phyloP scores from a whole-genome alignment of 169 alveolate species.

The Blepharisma undulans region DNA sequence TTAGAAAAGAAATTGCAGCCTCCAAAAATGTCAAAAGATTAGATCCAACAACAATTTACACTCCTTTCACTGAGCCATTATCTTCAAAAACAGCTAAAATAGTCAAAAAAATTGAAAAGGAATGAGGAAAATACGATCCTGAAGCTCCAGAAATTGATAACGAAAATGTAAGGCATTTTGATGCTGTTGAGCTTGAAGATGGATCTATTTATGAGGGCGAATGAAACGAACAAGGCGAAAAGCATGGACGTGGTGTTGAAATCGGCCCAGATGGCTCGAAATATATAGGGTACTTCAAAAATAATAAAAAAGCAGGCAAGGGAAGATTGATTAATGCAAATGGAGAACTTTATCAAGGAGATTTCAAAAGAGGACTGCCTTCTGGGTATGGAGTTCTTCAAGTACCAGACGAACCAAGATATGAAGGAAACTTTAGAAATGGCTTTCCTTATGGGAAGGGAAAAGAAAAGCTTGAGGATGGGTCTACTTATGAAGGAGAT shows the following conservation, averaged over 20 bases:
- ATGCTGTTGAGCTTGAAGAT: neutral
- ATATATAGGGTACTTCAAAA: constrained; percentile 54
- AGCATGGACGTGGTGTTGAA: constrained; percentile 1
- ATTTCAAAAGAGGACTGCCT: neutral
- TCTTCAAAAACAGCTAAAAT: neutral
- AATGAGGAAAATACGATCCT: neutral
- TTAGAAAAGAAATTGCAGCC: neutral
- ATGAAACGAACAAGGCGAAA: neutral
- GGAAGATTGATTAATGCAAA: neutral
- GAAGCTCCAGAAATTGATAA: neutral
- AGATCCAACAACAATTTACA: neutral
- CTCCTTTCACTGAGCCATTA: neutral
- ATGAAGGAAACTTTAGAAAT: constrained; percentile 10
- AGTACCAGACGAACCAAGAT: constrained; percentile 5
- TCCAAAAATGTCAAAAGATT: neutral
- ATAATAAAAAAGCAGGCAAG: constrained; percentile 40
- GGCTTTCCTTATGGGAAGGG: constrained; percentile 2
- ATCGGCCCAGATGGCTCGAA: constrained; percentile 8
- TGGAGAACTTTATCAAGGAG: constrained; percentile 25
- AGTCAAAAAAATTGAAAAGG: neutral
- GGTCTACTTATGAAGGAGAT: neutral
- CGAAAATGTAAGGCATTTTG: neutral
- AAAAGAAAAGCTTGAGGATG: neutral
- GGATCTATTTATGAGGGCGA: constrained; percentile 19
- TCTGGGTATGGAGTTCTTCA: constrained; percentile 16